A percentile compares a stretch with the other conserved stretches of the same genome.
phyloP scores from a whole-genome alignment of 106 monocot species.

The Allium sativum region DNA sequence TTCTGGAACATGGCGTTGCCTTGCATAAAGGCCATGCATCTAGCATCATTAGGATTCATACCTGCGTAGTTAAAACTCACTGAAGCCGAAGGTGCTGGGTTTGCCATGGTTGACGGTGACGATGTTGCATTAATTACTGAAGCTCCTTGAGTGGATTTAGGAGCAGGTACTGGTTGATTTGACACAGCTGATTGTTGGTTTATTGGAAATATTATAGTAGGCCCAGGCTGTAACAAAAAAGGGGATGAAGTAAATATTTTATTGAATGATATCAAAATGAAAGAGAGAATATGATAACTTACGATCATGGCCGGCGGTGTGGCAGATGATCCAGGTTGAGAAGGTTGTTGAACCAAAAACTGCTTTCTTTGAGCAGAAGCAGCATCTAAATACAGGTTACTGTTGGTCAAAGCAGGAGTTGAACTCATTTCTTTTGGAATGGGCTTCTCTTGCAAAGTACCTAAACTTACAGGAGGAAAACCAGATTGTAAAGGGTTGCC shows the following conservation, averaged over 20 bases:
- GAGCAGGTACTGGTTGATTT: constrained; percentile 13
- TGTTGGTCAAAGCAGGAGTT: constrained; percentile 2
- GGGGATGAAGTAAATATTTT: not conserved
- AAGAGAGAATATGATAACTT: constrained; percentile 8
- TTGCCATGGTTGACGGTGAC: constrained; percentile 19
- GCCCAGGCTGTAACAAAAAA: constrained; percentile 36
- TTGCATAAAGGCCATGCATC: constrained; percentile 68
- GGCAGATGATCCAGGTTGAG: constrained; percentile 31
- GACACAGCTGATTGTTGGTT: constrained; percentile 54
- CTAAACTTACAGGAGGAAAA: constrained; percentile 22
- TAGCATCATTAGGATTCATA: constrained; percentile 53
- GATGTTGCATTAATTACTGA: constrained; percentile 9
- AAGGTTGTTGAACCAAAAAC: constrained; percentile 29
- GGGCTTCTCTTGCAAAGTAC: not conserved
- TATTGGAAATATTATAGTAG: constrained; percentile 74
- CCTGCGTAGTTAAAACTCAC: constrained; percentile 69
- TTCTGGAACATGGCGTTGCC: constrained; percentile 78
- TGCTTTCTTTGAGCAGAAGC: constrained; percentile 38
- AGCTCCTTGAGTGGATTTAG: constrained; percentile 17
- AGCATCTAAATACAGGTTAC: constrained; percentile 21
- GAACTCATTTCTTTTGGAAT: constrained; percentile 34
- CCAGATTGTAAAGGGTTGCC: constrained; percentile 37
- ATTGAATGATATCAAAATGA: not conserved
- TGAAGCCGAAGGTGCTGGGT: constrained; percentile 10
- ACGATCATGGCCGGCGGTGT: constrained; percentile 45